Percentiles rank a stretch among this genome's conserved stretches.
These are phyloP conservation scores for Penicillium sp. DNA, from an alignment of 2,329 filamentous ascomycete species.

Conservation along the genomic window DNA sequence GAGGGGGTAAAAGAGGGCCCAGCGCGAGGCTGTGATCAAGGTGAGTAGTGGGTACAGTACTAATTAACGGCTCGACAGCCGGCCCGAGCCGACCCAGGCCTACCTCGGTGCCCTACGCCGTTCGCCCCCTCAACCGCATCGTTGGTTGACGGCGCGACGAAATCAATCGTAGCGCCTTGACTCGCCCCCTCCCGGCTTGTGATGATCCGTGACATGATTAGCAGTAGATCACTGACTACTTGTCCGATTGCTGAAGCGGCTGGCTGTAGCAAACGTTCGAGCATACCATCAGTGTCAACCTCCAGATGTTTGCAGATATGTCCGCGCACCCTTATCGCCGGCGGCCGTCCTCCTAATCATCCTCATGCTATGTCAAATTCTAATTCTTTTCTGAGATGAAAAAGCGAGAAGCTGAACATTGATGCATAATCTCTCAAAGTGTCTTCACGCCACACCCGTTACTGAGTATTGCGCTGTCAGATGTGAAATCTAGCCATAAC, in stretches of 20 bases:
- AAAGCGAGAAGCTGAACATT: too few species aligned
- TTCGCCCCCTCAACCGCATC: not conserved
- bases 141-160: not conserved
- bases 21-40: too few species aligned
- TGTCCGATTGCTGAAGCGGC: slow-evolving; percentile 11
- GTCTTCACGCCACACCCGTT: too few species aligned
- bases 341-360: slow-evolving; percentile 10
- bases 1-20: slow-evolving; percentile 2
- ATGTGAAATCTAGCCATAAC: too few species aligned
- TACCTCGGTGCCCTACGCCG: slow-evolving; percentile 2
- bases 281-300: slow-evolving; percentile 11
- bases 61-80: slow-evolving; percentile 8
- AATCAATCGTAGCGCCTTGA: slow-evolving; percentile 7
- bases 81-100: slow-evolving; percentile 11
- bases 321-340: slow-evolving; percentile 15
- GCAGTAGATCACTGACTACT: slow-evolving; percentile 12
- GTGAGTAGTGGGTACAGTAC: not conserved
- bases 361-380: too few species aligned
- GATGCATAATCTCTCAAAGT: too few species aligned
- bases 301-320: slow-evolving; percentile 10
- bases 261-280: slow-evolving; percentile 12
- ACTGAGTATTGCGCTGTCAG: too few species aligned
- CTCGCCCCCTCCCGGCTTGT: slow-evolving; percentile 10
- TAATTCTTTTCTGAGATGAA: too few species aligned
- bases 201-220: slow-evolving; percentile 13